Evolutionary conservation across 306 rosid genomes (phyloP).

Genomic region (Spatholobus suberectus): DNA sequence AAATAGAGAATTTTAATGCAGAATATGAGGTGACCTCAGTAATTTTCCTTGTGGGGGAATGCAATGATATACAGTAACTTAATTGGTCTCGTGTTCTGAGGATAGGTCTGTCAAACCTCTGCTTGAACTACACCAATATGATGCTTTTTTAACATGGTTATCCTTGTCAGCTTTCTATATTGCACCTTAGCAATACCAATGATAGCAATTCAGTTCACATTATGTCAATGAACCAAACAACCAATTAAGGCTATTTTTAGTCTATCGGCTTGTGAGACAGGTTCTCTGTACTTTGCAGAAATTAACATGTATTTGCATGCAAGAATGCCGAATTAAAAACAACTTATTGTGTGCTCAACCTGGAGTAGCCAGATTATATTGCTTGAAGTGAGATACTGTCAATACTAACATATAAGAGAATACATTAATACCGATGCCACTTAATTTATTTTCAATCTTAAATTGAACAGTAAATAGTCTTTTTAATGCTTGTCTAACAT

Average conservation of each 20-base stretch:
- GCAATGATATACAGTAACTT: background rate
- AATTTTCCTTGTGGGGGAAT: background rate
- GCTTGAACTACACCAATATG: background rate
- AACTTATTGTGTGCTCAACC: constrained; percentile 13
- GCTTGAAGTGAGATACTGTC: background rate
- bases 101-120: constrained; percentile 2
- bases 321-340: background rate
- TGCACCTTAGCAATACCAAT: background rate
- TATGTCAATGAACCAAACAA: background rate
- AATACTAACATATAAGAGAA: constrained; percentile 1
- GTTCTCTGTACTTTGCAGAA: background rate
- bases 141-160: background rate
- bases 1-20: background rate
- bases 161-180: background rate
- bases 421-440: background rate
- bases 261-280: background rate
- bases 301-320: background rate
- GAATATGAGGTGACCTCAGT: background rate
- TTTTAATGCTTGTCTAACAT: constrained; percentile 17
- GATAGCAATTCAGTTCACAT: background rate
- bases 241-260: background rate
- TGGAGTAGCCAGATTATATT: constrained; percentile 6
- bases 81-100: background rate
- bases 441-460: background rate
- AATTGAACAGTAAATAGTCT: background rate